Base-by-base conservation (phyloP, 352 stramenopile species). In the Stephanocyclus meneghinianus region DNA sequence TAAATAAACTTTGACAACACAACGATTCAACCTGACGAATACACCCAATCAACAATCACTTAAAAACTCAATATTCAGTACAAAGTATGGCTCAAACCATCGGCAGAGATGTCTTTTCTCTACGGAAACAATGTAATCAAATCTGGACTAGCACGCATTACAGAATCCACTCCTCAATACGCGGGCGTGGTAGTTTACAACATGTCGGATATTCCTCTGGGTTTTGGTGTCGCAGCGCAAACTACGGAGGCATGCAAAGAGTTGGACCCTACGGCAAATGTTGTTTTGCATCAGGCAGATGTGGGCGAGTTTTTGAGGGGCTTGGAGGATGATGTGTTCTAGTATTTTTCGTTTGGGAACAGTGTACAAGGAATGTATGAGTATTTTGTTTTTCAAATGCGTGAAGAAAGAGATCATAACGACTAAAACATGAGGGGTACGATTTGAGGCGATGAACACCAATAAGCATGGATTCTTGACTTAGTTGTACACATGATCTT, bases 81-180 rank as follows among this genome's bases (percentile, higher is more conserved):
- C 94, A 99, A 99, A 87, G 97, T 99, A 32, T 99, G 97, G 97
- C 97, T 99, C 62, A 99, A 99, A 91, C 95, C 96, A 30, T 98
- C 96, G 87, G 97, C 96, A 74, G 97, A 99, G 92, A 99, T 99
- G 97, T 97, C 93, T 13, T 99, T 99, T 90, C 87, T 99, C 29
- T 99, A 99, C 84, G 97, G 97, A 74, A 99, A 99, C 89, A 96
- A 99, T 88, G 94, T 99, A 11, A 95, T 97, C 71, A 99, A 99
- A 91, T 97, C 94, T 32, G 97, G 97, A 65, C 91, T 99, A 35
- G 97, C 94, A 32, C 91, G 96, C 56, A 99, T 99, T 89, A 99
- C 97, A 37, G 97, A 99, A 75, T 94, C 91, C 65, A 98, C 95
- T 61, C 97, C 97, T 29, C 96, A 99, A 92, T 99, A 99, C 92